Conservation (phyloP, 345 rosid species). For the Eucalyptus marginata region DNA sequence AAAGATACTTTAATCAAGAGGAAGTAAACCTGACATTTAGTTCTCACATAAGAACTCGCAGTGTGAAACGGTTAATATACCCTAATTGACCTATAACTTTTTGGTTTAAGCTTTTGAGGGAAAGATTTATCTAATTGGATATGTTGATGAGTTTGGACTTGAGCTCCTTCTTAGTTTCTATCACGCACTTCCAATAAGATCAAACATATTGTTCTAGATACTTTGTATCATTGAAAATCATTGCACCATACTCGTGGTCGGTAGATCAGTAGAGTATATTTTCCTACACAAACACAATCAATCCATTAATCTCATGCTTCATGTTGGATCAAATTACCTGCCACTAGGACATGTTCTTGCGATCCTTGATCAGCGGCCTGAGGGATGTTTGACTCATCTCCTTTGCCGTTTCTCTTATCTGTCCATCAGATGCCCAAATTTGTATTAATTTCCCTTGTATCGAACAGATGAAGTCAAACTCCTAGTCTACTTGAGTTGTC, state of each 20-base stretch:
- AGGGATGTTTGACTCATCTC: not conserved
- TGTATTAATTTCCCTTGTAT: not conserved
- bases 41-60: no score
- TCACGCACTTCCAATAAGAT: accelerated
- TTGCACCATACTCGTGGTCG: not conserved
- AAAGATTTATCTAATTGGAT: no score
- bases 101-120: not conserved
- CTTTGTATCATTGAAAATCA: no score
- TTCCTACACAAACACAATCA: not conserved
- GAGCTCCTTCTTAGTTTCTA: not conserved
- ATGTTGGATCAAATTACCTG: not conserved
- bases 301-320: not conserved
- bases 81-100: no score
- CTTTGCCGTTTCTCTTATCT: not conserved
- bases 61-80: no score
- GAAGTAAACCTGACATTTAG: no score
- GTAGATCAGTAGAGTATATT: not conserved
- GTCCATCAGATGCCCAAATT: not conserved
- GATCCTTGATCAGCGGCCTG: not conserved
- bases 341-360: not conserved
- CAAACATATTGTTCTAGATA: no score
- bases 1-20: no score
- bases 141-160: no score
- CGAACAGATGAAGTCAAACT: not conserved
- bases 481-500: not conserved